These are phyloP conservation scores for Plasmodium relictum DNA, from an alignment of 169 alveolate genomes.

Conservation along the genomic window DNA sequence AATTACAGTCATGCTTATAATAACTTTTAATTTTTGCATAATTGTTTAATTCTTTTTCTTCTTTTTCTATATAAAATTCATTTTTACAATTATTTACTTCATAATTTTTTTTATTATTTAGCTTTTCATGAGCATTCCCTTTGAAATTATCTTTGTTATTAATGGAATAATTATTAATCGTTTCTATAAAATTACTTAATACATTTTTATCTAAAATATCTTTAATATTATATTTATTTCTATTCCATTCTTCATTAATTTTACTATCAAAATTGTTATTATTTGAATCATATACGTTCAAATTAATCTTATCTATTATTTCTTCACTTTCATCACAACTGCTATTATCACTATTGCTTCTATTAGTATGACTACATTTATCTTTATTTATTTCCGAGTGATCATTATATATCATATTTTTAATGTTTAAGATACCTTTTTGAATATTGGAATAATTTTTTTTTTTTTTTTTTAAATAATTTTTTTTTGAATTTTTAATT, in stretches of 20 bases:
- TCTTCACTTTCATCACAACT: background rate
- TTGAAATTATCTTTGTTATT: background rate
- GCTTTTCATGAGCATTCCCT: background rate
- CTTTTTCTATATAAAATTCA: background rate
- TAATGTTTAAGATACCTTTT: background rate
- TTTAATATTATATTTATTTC: slow-evolving; percentile 4
- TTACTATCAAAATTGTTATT: background rate
- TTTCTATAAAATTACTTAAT: slow-evolving; percentile 31
- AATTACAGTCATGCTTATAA: no score
- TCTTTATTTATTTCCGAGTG: background rate
- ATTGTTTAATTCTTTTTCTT: background rate
- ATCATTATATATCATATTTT: slow-evolving; percentile 2
- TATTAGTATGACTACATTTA: background rate
- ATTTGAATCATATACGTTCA: background rate
- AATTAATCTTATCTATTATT: slow-evolving; percentile 23
- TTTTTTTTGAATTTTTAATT: background rate
- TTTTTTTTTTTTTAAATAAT: background rate
- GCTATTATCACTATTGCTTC: background rate
- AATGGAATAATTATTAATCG: slow-evolving; percentile 18
- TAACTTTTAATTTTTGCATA: background rate
- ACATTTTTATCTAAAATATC: slow-evolving; percentile 32
- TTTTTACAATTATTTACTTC: background rate
- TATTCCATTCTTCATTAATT: background rate
- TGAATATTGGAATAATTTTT: background rate
- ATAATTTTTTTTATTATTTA: background rate